Percentiles rank a stretch among this genome's conserved stretches.
Conservation (phyloP, 139 green algal genomes). For the Mychonastes homosphaera region DNA sequence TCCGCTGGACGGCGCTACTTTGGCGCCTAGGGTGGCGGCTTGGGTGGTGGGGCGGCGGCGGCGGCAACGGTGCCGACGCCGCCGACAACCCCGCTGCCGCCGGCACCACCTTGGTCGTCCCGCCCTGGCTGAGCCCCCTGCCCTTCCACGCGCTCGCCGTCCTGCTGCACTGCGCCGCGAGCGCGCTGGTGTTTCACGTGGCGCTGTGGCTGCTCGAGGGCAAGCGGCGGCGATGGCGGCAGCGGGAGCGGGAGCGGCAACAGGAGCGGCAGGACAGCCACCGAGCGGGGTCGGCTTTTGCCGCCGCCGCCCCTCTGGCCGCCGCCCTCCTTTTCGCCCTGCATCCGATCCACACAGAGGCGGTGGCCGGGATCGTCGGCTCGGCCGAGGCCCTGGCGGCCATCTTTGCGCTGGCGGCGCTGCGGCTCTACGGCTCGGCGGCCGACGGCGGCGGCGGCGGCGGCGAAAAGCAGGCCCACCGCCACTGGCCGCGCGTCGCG, state of each 20-base stretch:
- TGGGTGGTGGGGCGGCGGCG: background rate
- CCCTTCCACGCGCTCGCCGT: slow-evolving; percentile 48
- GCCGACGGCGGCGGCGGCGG: slow-evolving; percentile 19
- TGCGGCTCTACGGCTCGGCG: slow-evolving; percentile 45
- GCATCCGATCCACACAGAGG: slow-evolving; percentile 65
- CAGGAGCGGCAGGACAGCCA: background rate
- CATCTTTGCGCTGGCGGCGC: slow-evolving; percentile 30
- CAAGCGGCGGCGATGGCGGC: background rate
- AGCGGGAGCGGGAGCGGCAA: background rate
- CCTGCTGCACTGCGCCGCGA: slow-evolving; percentile 37
- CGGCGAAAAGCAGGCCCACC: background rate
- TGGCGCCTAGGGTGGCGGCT: slow-evolving; percentile 8
- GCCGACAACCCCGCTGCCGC: background rate
- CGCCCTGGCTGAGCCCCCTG: slow-evolving; percentile 34
- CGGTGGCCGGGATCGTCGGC: slow-evolving; percentile 65
- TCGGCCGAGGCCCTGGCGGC: slow-evolving; percentile 58
- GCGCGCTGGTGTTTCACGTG: slow-evolving; percentile 34
- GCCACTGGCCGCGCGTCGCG: slow-evolving; percentile 34
- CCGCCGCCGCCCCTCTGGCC: background rate
- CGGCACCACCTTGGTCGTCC: background rate
- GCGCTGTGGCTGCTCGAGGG: slow-evolving; percentile 11
- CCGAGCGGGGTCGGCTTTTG: background rate
- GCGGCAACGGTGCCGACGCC: background rate
- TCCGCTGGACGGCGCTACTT: slow-evolving; percentile 27
- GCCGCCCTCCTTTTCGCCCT: slow-evolving; percentile 49